A percentile compares a stretch with the other conserved stretches of the same genome.
phyloP scores from a whole-genome alignment of 2,329 filamentous ascomycete species.

The Trichoderma sp. region DNA sequence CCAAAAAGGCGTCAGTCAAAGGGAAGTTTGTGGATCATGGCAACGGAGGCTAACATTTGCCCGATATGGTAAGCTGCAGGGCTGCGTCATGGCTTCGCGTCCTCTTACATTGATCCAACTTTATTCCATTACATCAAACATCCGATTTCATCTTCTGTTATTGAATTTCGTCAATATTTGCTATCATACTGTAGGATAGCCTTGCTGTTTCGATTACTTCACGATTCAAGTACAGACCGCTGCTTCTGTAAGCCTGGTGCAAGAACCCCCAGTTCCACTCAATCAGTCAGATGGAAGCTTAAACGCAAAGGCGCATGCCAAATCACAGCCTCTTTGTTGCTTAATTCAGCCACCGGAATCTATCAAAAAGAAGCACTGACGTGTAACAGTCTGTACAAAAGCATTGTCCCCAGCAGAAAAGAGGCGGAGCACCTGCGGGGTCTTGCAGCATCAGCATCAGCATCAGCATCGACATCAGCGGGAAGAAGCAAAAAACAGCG shows the following conservation, averaged over 20 bases:
- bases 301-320: background rate
- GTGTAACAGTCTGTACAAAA: background rate
- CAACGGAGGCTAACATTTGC: background rate
- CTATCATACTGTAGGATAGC: accelerated
- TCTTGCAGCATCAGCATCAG: background rate
- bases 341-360: background rate
- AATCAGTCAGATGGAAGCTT: background rate
- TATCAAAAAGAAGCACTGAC: background rate
- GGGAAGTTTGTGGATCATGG: background rate
- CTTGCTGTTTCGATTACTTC: background rate
- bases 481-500: background rate
- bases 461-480: background rate
- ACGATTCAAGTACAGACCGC: background rate
- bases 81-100: background rate
- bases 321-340: background rate
- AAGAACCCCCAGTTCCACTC: background rate
- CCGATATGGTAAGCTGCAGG: background rate
- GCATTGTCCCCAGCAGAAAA: background rate
- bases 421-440: constrained; percentile 17
- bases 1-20: background rate
- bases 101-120: background rate
- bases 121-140: background rate
- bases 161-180: background rate
- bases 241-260: background rate
- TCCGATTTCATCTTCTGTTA: background rate